Evolutionary conservation across 2,329 filamentous ascomycete genomes (phyloP).

Genomic region (Escovopsis sp.): DNA sequence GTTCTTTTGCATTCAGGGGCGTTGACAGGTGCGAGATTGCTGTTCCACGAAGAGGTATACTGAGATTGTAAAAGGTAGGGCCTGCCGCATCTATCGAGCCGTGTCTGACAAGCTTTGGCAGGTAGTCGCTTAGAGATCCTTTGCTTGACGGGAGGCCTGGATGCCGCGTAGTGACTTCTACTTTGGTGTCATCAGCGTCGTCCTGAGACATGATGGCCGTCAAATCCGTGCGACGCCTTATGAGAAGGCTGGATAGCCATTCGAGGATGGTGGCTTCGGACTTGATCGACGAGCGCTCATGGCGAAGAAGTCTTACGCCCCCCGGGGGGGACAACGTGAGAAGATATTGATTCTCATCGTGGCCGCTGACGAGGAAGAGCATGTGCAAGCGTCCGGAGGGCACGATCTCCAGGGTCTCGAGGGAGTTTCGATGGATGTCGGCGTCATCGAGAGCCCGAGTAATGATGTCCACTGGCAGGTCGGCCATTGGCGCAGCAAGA

Average conservation of each 20-base stretch:
- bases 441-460: constrained; percentile 13
- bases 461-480: constrained; percentile 10
- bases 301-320: constrained; percentile 30
- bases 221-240: constrained; percentile 1
- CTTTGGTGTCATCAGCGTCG: constrained; percentile 1
- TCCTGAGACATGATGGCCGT: background rate
- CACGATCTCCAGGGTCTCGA: constrained; percentile 15
- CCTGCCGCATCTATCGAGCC: constrained; percentile 15
- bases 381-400: constrained; percentile 25
- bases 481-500: constrained; percentile 9
- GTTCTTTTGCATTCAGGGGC: constrained; percentile 21
- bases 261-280: constrained; percentile 30
- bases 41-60: constrained; percentile 22
- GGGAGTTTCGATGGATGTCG: constrained; percentile 11
- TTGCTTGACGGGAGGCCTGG: background rate
- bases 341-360: constrained; percentile 25
- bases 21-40: constrained; percentile 22
- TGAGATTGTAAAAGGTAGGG: constrained; percentile 28
- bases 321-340: constrained; percentile 28
- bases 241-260: constrained; percentile 24
- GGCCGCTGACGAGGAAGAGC: constrained; percentile 27
- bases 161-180: too few species aligned
- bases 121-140: constrained; percentile 14
- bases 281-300: constrained; percentile 27
- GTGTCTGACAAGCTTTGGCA: constrained; percentile 28